Base-by-base conservation (phyloP, 1,284 basidiomycete genomes). In the Ustilago shanxiensis region DNA sequence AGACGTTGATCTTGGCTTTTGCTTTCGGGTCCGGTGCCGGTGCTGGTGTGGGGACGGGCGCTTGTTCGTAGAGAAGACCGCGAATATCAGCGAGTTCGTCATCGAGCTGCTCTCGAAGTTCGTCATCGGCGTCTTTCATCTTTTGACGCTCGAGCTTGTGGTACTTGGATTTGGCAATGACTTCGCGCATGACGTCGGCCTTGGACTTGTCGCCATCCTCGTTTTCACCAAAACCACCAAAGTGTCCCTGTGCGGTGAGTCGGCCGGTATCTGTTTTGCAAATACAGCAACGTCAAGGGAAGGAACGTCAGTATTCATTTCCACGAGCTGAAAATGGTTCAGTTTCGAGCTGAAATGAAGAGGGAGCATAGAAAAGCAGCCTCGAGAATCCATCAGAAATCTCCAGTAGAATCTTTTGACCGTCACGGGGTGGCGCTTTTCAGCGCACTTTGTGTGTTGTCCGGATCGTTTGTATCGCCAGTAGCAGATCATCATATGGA, bases 141-240 rank as follows among this genome's bases (percentile, higher is more conserved):
- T 92, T 90, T 89, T 98, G 95, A 45, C 96, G 90, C 78, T 91
- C 91, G 66, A 93, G 87, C 94, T 98, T 86, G 61, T 80, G 81
- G 35, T 79, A 66, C 87, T 99, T 99, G 87, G 94, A 96, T 87
- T 99, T 99, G 14, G 95, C 93, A 56, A 99, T 95, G 57, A 99
- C 92, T 87, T 99, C 97, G 1, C 93, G 91, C 97, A 99, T 99
- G 71, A 98, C 94, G 85, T 99, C 95, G 4, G 93, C 92, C 87
- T 98, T 98, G 18, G 92, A 72, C 59, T 81, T 82, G 22, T 62
- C 68, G 55, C 82, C 77, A 11, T 74, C 89, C 39, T 90, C 89
- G 57, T 91, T 91, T 20, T 91, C 92, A 50, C 92, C 87, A 11
- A 97, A 87, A 9, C 93, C 93, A 51, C 94, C 93, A 86, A 98